Conservation (phyloP, 1,139 yeast genomes). For the Debaryomyces singareniensis region DNA sequence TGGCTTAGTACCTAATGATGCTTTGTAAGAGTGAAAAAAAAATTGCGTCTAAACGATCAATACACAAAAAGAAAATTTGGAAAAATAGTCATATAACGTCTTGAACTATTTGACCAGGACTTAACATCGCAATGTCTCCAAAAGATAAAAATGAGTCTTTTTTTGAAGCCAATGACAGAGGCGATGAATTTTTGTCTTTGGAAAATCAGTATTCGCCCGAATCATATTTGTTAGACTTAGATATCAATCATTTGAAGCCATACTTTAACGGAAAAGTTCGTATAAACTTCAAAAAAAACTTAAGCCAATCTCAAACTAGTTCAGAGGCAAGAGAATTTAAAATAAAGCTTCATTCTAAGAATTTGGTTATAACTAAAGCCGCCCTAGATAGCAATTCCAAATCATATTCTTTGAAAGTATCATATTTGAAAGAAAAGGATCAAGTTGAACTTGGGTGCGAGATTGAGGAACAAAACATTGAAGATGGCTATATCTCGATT, state of each 20-base stretch:
- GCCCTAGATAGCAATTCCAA: conserved; percentile 8
- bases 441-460: conserved; percentile 17
- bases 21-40: too few species aligned
- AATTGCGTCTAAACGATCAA: too few species aligned
- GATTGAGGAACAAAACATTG: conserved; percentile 5
- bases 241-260: conserved; percentile 44
- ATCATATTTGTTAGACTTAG: conserved; percentile 36
- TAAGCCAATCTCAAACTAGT: conserved; percentile 2
- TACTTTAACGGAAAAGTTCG: conserved; percentile 46
- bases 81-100: too few species aligned
- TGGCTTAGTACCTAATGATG: too few species aligned
- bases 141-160: not conserved
- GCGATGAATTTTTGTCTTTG: conserved; percentile 12
- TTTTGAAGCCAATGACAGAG: not conserved
- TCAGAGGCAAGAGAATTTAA: conserved; percentile 20
- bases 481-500: conserved; percentile 3
- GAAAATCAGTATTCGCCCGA: conserved; percentile 33
- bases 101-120: too few species aligned
- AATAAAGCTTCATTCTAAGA: conserved; percentile 22
- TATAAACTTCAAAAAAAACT: conserved; percentile 25
- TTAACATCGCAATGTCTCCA: too few species aligned
- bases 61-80: too few species aligned
- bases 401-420: conserved; percentile 18
- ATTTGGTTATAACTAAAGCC: conserved; percentile 23
- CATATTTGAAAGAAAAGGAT: conserved; percentile 34